Base-by-base conservation (phyloP, 805 yeast genomes). In the Wickerhamiella occidentalis region DNA sequence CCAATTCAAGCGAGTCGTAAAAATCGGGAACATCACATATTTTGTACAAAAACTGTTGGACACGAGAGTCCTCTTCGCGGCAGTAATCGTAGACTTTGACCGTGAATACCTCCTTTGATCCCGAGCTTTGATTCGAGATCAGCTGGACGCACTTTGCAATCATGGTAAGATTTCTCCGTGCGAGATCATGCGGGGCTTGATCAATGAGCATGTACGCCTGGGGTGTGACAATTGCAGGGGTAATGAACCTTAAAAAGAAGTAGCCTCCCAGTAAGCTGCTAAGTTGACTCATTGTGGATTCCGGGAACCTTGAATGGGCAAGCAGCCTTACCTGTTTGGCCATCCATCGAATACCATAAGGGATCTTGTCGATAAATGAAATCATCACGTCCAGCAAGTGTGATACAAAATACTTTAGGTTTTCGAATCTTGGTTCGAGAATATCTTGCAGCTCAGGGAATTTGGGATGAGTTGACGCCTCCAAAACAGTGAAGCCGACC, bases 151-250 rank as follows among this genome's bases (percentile, higher is more conserved):
- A 80, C 58, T 86, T 85, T 2, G 95, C 95, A 29, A 88, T 63
- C 49, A 84, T 79, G 52, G 88, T 78, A 46, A 85, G 72, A 0
- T 85, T 76, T 54, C 95, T 73, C 53, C 86, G 71, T 3, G 71
- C 70, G 6, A 66, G 58, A 48, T 67, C 67, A 3, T 75, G 58
- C 1, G 68, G 69, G 19, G 54, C 51, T 40, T 51, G 56, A 42
- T 65, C 67, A 9, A 68, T 61, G 19, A 69, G 58, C 60, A 60
- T 61, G 54, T 66, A 72, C 6, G 80, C 71, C 51, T 85, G 94
- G 0, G 96, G 96, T 29, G 86, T 79, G 12, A 88, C 88, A 56
- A 88, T 79, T 0, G 95, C 94, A 11, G 97, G 96, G 61, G 94
- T 83, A 52, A 82, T 73, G 54, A 82, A 78, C 50, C 95, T 68